Percentiles rank a stretch among this genome's conserved stretches.
These are phyloP conservation scores for Xylaria multiplex DNA, from an alignment of 2,329 filamentous ascomycete species.

Conservation along the genomic window DNA sequence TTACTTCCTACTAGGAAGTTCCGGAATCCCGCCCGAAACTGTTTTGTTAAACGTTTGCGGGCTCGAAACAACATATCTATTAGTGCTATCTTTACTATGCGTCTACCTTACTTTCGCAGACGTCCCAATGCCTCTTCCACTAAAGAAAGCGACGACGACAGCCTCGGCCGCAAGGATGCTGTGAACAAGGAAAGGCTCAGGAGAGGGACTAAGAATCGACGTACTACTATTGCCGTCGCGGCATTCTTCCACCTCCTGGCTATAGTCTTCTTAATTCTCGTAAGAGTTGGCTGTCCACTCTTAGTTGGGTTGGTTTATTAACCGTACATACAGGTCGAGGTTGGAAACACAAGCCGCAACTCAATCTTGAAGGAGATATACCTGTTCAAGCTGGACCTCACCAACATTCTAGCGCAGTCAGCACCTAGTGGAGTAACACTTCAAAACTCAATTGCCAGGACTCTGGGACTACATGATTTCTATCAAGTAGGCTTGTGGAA, in stretches of 20 bases:
- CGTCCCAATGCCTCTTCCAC: conserved; percentile 36
- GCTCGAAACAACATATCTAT: neutral
- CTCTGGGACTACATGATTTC: conserved; percentile 90
- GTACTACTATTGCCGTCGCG: conserved; percentile 71
- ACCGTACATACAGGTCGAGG: conserved; percentile 59
- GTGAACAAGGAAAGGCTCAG: conserved; percentile 51
- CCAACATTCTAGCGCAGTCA: conserved; percentile 79
- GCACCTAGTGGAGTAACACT: conserved; percentile 74
- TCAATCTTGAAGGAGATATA: conserved; percentile 75
- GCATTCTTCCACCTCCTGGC: conserved; percentile 75
- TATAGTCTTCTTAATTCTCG: conserved; percentile 78
- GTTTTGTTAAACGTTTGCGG: neutral
- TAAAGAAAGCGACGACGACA: conserved; percentile 39
- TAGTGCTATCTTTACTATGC: conserved; percentile 21
- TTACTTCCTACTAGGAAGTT: neutral
- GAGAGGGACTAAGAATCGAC: conserved; percentile 62
- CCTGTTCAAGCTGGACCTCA: conserved; percentile 85
- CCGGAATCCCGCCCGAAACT: neutral
- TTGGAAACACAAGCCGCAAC: conserved; percentile 76
- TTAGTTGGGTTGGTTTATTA: neutral
- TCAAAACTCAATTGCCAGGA: conserved; percentile 87
- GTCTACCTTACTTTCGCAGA: conserved; percentile 43
- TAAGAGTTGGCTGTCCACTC: conserved; percentile 50
- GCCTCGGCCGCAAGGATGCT: conserved; percentile 22
- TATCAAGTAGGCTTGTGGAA: conserved; percentile 94